Percentiles rank a stretch among this genome's conserved stretches.
Evolutionary conservation across 2,329 filamentous ascomycete genomes (phyloP).

Genomic region (Dactylellina cionopaga): DNA sequence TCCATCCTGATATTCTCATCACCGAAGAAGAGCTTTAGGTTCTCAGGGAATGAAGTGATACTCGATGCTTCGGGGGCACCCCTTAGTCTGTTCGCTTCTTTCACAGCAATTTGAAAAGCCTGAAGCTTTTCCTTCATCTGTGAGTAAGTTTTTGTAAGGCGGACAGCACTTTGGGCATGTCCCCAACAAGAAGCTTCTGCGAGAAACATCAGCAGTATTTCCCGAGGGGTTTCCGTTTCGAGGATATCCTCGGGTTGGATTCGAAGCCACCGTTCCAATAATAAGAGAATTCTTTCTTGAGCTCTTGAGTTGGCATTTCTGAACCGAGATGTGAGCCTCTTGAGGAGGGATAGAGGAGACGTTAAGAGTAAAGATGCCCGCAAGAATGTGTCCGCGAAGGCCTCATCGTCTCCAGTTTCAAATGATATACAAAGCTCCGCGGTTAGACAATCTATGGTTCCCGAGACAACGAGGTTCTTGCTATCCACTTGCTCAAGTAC

Average conservation of each 20-base stretch:
- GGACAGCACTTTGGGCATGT: conserved; percentile 20
- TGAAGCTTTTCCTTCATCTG: conserved; percentile 44
- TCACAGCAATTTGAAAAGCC: conserved; percentile 11
- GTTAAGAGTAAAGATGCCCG: conserved; percentile 28
- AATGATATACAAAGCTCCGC: conserved; percentile 47
- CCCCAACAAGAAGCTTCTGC: conserved; percentile 45
- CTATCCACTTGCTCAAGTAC: conserved; percentile 49
- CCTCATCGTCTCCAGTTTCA: conserved; percentile 44
- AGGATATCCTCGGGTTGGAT: conserved; percentile 47
- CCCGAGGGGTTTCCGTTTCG: conserved; percentile 28
- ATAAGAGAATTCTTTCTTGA: conserved; percentile 38
- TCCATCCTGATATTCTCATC: conserved; percentile 44
- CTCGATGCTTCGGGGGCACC: neutral
- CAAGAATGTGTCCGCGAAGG: conserved; percentile 37
- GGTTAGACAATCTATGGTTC: conserved; percentile 45
- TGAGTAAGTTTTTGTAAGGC: conserved; percentile 39
- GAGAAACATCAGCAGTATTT: conserved; percentile 45
- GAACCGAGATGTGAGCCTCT: conserved; percentile 29
- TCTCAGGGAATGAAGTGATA: conserved; percentile 34
- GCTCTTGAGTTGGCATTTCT: conserved; percentile 26
- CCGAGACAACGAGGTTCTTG: conserved; percentile 46
- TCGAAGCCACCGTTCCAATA: conserved; percentile 40
- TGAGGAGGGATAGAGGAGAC: conserved; percentile 25
- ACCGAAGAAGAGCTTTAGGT: conserved; percentile 45
- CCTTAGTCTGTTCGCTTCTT: conserved; percentile 15